Evolutionary conservation across 2,329 filamentous ascomycete species (phyloP), one percentile per base, ranked within the genome.

Genomic region (Penicillium frequentans): DNA sequence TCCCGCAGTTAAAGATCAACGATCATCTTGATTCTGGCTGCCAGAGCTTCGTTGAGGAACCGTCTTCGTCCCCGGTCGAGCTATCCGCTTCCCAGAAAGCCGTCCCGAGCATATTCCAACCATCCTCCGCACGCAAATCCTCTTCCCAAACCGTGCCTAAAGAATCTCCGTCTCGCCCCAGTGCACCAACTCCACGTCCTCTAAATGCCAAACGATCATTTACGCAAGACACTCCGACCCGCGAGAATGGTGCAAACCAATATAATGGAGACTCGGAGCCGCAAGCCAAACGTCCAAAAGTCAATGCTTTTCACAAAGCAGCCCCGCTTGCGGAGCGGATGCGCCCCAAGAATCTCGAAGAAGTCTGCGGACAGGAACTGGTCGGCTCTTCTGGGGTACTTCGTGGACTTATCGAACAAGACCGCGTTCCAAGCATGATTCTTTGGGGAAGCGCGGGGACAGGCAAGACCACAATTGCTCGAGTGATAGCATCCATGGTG

Each of bases 281-380:
- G 14, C 68, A 79, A 9, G 64, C 79, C 4, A 92, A 93, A 73
- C 88, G 87, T 69, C 78, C 82, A 14, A 91, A 90, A 75, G 84
- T 74, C 65, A 84, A 79, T 70, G 81, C 83, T 1, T 79, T 86
- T 35, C 84, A 86, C 56, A 86, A 87, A 67, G 86, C 87, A 1
- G 92, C 91, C 9, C 95, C 95, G 0, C 80, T 99, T 19, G 93
- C 95, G 2, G 95, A 99, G 75, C 89, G 93, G 29, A 96, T 98
- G 91, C 86, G 95, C 4, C 95, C 95, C 1, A 82, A 81, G 55
- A 90, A 83, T 0, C 82, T 99, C 8, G 90, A 97, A 68, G 88
- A 96, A 16, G 90, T 98, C 3, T 92, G 83, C 63, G 95, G 95
- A 0, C 95, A 99, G 76, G 91, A 96, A 45, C 85, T 99, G 0